These are phyloP conservation scores for Fraxinus sp. DNA, from an alignment of 305 asterid species.

Conservation along the genomic window DNA sequence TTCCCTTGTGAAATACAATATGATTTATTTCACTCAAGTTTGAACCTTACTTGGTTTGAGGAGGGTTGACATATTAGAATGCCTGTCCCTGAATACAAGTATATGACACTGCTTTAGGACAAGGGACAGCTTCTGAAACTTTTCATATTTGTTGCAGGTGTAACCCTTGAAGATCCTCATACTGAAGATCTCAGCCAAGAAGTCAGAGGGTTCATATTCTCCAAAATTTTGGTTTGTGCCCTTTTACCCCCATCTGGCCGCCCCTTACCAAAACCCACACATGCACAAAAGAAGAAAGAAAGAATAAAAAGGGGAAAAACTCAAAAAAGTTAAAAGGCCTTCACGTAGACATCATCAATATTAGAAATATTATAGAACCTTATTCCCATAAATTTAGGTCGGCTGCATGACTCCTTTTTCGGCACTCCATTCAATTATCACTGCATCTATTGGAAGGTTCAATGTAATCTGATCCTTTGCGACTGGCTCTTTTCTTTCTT, in stretches of 20 bases:
- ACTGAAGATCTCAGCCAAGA: conserved; percentile 99
- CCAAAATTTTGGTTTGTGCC: conserved; percentile 77
- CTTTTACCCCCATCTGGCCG: conserved; percentile 9
- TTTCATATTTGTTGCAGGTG: conserved; percentile 57
- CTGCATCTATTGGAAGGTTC: neutral
- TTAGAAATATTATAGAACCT: neutral
- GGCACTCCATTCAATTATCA: neutral
- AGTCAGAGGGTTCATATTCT: conserved; percentile 93
- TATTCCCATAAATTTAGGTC: neutral
- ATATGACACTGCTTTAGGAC: conserved; percentile 8
- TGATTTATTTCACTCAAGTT: too few relatives aligned
- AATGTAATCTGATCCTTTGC: neutral
- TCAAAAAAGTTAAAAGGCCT: neutral
- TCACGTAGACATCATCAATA: neutral
- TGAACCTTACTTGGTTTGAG: too few relatives aligned
- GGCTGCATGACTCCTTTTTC: neutral
- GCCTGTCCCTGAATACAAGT: neutral
- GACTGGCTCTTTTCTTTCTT: neutral
- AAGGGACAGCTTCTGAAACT: conserved; percentile 21
- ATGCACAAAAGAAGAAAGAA: neutral
- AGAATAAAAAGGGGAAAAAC: neutral
- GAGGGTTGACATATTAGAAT: too few relatives aligned
- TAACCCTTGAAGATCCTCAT: conserved; percentile 97
- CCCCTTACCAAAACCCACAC: neutral
- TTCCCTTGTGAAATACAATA: too few relatives aligned